Evolutionary conservation across 1,139 yeast genomes (phyloP), one percentile per base, ranked within the genome.

Genomic region (Saccharomycopsis phalli): DNA sequence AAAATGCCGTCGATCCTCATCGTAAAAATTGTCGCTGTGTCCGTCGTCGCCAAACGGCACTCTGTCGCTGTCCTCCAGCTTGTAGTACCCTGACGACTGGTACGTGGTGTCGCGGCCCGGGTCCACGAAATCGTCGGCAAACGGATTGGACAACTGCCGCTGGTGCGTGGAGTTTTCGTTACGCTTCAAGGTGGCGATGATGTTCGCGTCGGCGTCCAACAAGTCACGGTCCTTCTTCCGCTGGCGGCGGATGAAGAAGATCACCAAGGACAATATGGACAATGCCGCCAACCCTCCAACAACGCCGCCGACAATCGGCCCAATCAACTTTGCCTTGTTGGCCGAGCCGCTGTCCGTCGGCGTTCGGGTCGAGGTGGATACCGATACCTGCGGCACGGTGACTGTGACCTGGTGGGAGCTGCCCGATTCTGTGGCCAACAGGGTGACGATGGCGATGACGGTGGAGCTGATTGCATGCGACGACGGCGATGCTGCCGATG

Each of bases 401-500:
- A 43, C 40, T 8, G 39, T 36, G 25, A 38, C 36, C 21, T 36
- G 32, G 22, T 42, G 46, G 10, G 48, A 43, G 8, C 48, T 46
- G 14, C 46, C 46, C 7, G 41, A 26, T 27, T 36, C 36, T 5
- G 48, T 45, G 11, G 44, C 22, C 2, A 42, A 30, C n/a, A 21
- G 33, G 4, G 48, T 45, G 10, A 37, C 29, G 19, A 45, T 11
- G 14, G 31, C 27, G n/a, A 42, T 40, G 30, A 32, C 38, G 4
- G 46, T 39, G 10, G 48, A 39, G 13, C 45, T 10, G 5, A 39
- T 2, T n/a, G 39, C 11, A 23, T 48, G 25, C 6, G 53, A 36
- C 13, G 56, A 26, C 22, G 56, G 37, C 31, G 57, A 41, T 4
- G 57, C 40, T 36, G 57, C 44, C 13, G 59, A 49, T 34, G 58